Evolutionary conservation across 1,284 basidiomycete genomes (phyloP), one percentile per base, ranked within the genome.

Genomic region (Pyrrhoderma lamaoense): DNA sequence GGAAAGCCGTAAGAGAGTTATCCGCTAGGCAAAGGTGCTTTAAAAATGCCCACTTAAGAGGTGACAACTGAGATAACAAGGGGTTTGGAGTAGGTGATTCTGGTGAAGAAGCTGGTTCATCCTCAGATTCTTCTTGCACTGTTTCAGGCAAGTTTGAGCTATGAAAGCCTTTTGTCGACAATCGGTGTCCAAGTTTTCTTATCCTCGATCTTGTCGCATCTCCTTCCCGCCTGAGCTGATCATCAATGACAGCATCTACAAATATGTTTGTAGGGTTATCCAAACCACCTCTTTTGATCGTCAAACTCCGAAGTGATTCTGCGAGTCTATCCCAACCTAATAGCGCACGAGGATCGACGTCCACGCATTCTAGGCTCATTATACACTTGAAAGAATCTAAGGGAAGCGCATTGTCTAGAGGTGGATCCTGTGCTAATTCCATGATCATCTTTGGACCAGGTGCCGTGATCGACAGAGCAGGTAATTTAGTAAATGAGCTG

Each of bases 401-500:
- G 1, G 93, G 91, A 5, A 93, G 67, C 4, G 86, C 87, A 57
- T 80, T 89, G 58, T 79, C 74, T 52, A 79, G 80, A 0, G 89
- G 85, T 7, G 84, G 74, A 52, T 93, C 88, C 35, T 81, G 75
- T 8, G 75, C 71, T 9, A 89, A 75, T 61, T 89, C 90, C 5
- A 76, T 66, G 22, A 94, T 82, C 51, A 82, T 67, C 55, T 79
- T 82, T 40, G 72, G 71, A 40, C 79, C 77, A 3, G 80, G 80
- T 3, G 78, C 75, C 51, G 70, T 72, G 54, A 85, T 70, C n/a
- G 71, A 70, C 36, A 95, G 72, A 1, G 89, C 82, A 14, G 91
- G 90, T 0, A 94, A 71, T 67, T 89, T 91, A 27, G 89, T 94
- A 69, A 93, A 89, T 62, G 82, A 78, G 62, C 89, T 89, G 69